These are phyloP conservation scores for Lomentospora prolificans DNA, from an alignment of 2,329 filamentous ascomycete genomes.

Conservation along the genomic window DNA sequence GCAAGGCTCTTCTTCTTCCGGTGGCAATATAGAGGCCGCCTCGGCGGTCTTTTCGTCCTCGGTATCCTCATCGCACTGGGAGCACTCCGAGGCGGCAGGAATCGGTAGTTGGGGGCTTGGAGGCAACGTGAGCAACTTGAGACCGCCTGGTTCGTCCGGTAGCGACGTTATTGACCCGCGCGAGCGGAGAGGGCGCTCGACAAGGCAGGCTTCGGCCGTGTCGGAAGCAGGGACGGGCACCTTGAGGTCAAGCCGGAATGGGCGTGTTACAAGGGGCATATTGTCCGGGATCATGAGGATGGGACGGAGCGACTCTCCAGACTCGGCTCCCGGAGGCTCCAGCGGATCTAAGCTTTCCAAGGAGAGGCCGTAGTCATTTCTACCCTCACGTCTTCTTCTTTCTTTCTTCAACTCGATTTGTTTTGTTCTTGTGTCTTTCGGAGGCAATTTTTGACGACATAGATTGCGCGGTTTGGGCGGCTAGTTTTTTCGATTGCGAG, in stretches of 20 bases:
- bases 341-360: background rate
- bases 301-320: conserved; percentile 30
- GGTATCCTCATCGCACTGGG: background rate
- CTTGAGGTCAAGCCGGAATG: conserved; percentile 20
- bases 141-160: conserved; percentile 39
- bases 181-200: conserved; percentile 11
- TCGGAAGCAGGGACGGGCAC: conserved; percentile 16
- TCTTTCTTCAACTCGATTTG: conserved; percentile 1
- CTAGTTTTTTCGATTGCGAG: conserved; percentile 9
- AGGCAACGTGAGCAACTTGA: conserved; percentile 20
- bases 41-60: background rate
- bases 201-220: conserved; percentile 15
- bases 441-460: background rate
- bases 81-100: background rate
- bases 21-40: conserved; percentile 11
- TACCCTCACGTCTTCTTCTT: background rate
- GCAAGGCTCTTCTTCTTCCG: conserved; percentile 11
- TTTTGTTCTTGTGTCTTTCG: conserved; percentile 1
- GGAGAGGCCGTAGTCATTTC: background rate
- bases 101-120: background rate
- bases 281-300: conserved; percentile 35
- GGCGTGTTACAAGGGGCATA: conserved; percentile 30
- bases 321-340: conserved; percentile 13
- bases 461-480: background rate
- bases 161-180: conserved; percentile 29